Percentiles rank a stretch among this genome's conserved stretches.
These are phyloP conservation scores for Arthroderma uncinatum DNA, from an alignment of 2,329 filamentous ascomycete genomes.

Conservation along the genomic window DNA sequence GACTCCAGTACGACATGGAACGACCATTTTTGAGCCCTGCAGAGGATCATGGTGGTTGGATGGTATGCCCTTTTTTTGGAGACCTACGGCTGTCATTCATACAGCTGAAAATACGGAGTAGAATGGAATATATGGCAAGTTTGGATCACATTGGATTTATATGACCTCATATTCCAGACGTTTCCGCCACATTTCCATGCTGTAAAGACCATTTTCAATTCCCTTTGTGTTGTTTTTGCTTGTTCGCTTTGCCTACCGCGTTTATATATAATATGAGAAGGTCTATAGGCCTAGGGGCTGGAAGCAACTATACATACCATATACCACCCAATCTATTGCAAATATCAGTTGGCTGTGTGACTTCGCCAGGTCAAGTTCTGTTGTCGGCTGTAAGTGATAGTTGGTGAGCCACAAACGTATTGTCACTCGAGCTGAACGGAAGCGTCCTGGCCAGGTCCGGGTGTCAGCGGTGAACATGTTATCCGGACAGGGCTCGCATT, in stretches of 20 bases:
- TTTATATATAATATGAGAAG: not conserved
- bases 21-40: not conserved
- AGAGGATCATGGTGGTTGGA: no score
- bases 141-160: not conserved
- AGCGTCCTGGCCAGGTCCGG: not conserved
- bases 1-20: not conserved
- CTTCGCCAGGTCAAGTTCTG: not conserved
- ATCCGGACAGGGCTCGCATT: conserved; percentile 1
- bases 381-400: not conserved
- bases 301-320: not conserved
- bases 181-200: not conserved
- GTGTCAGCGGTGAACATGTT: not conserved
- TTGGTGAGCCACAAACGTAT: no score
- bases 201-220: not conserved
- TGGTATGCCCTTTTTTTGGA: no score
- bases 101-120: no score
- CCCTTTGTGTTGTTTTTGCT: not conserved
- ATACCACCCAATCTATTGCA: not conserved
- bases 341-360: not conserved
- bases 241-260: not conserved
- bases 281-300: not conserved
- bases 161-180: not conserved
- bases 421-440: not conserved
- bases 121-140: not conserved
- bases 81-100: no score